Evolutionary conservation across 2,329 filamentous ascomycete genomes (phyloP), one percentile per base, ranked within the genome.

Genomic region (Fusarium nurragi): DNA sequence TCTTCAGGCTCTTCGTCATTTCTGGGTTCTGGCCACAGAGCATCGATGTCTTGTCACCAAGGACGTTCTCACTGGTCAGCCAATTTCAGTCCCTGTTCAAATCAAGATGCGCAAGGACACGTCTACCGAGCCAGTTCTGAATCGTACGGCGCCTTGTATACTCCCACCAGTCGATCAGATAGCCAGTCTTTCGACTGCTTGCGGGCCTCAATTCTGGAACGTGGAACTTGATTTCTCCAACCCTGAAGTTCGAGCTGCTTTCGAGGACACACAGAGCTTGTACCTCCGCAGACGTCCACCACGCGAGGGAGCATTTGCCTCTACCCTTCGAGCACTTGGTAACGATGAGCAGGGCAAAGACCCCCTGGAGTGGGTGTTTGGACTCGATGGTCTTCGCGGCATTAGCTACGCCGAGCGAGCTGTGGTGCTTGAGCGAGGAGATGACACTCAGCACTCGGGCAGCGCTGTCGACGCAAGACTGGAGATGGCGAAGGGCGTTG

Each of bases 1-100:
- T 72, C 84, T 99, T 7, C 95, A 99, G 79, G 95, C 96, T 5
- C 95, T 99, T 80, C 88, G 96, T 6, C 94, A 99, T 77, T 91
- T 99, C 73, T 99, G 95, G 95, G 94, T 97, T 12, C 84, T 99
- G 5, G 95, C 95, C 2, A 90, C 92, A 0, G 95, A 99, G 72
- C 88, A 93, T 11, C 87, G 96, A 48, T 98, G 94, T 74, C 85
- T 99, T 1, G 87, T 99, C 1, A 87, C 92, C 18, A 91, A 94
- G 61, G 95, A 99, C 69, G 86, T 95, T 4, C 89, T 95, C 58
- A 97, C 92, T 0, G 88, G 90, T 37, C 88, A 93, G 39, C 91
- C 94, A 1, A 86, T 97, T 45, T 86, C 88, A 9, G 85, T 94
- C 3, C 88, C 91, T 0, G 83, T 97, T 41, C 83, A 84, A 6